Conservation (phyloP, 2,329 filamentous ascomycete species). For the Scedosporium apiospermum region DNA sequence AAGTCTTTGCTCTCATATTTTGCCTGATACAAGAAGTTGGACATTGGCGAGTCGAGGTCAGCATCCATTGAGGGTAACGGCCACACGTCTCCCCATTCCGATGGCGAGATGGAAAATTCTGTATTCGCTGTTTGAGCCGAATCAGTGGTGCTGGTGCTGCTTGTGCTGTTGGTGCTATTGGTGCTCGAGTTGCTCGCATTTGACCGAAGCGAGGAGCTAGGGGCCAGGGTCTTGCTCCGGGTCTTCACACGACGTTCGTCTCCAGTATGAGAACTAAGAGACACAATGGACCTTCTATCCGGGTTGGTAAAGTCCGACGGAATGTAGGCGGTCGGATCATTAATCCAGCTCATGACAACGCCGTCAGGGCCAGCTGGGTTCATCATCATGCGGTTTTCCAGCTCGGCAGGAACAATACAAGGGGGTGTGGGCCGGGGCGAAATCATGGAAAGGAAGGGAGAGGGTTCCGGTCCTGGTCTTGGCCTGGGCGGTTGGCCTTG, state of each 20-base stretch:
- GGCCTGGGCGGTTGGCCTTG: not conserved
- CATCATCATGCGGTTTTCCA: slow-evolving; percentile 7
- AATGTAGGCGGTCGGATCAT: slow-evolving; percentile 1
- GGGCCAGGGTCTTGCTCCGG: slow-evolving; percentile 33
- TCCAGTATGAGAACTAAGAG: slow-evolving; percentile 12
- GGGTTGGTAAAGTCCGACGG: not conserved
- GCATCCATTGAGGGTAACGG: slow-evolving; percentile 31
- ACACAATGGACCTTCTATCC: not conserved
- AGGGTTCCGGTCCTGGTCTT: slow-evolving; percentile 2
- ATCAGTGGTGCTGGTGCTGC: slow-evolving; percentile 36
- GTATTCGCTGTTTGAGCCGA: slow-evolving; percentile 28
- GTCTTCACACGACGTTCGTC: slow-evolving; percentile 13
- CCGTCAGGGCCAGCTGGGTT: not conserved
- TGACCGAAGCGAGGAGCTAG: slow-evolving; percentile 38
- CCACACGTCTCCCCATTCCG: slow-evolving; percentile 25
- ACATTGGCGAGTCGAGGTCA: slow-evolving; percentile 34
- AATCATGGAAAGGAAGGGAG: slow-evolving; percentile 11
- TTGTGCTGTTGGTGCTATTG: slow-evolving; percentile 27
- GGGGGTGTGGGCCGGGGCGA: slow-evolving; percentile 15
- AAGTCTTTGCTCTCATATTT: not conserved
- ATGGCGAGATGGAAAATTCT: not conserved
- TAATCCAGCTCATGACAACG: slow-evolving; percentile 1
- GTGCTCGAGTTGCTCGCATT: slow-evolving; percentile 29
- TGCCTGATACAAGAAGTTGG: slow-evolving; percentile 24
- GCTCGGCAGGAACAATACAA: slow-evolving; percentile 13